phyloP scores from a whole-genome alignment of 805 yeast species.

The Sungouiella thailandica region DNA sequence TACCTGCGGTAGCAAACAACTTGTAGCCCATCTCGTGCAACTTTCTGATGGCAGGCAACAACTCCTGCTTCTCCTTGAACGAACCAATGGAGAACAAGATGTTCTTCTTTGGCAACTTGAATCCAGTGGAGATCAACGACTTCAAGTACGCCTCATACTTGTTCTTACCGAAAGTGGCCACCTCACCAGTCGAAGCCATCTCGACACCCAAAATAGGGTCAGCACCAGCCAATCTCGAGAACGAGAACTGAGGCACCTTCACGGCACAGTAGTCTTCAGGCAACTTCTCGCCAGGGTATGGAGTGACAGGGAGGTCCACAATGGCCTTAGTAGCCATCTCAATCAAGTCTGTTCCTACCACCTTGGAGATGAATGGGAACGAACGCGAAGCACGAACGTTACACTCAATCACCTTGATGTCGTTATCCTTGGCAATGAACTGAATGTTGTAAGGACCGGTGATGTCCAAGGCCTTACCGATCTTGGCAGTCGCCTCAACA shows the following conservation, averaged over 20 bases:
- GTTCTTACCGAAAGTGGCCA: slow-evolving; percentile 93
- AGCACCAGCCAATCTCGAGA: slow-evolving; percentile 95
- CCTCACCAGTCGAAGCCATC: slow-evolving; percentile 99
- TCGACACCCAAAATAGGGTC: slow-evolving; percentile 98
- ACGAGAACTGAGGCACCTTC: slow-evolving; percentile 96
- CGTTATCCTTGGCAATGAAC: slow-evolving; percentile 55
- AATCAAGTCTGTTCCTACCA: slow-evolving; percentile 89
- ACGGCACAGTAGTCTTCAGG: slow-evolving; percentile 95
- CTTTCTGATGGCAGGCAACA: slow-evolving; percentile 80
- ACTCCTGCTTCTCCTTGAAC: slow-evolving; percentile 90
- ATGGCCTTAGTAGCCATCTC: slow-evolving; percentile 97
- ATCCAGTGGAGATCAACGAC: slow-evolving; percentile 91
- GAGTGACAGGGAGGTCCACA: slow-evolving; percentile 78
- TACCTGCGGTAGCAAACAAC: slow-evolving; percentile 97
- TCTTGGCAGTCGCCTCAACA: slow-evolving; percentile 93
- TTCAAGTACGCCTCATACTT: slow-evolving; percentile 97
- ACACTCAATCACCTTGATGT: slow-evolving; percentile 92
- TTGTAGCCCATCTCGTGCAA: slow-evolving; percentile 81
- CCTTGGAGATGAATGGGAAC: slow-evolving; percentile 98
- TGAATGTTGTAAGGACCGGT: slow-evolving; percentile 99
- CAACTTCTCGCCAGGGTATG: slow-evolving; percentile 84
- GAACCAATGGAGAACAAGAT: slow-evolving; percentile 93
- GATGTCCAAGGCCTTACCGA: slow-evolving; percentile 92
- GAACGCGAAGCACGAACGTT: slow-evolving; percentile 98
- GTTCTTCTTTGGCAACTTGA: slow-evolving; percentile 92